Evolutionary conservation across 164 flowering plant species (phyloP).

Genomic region (Litsea cubeba): DNA sequence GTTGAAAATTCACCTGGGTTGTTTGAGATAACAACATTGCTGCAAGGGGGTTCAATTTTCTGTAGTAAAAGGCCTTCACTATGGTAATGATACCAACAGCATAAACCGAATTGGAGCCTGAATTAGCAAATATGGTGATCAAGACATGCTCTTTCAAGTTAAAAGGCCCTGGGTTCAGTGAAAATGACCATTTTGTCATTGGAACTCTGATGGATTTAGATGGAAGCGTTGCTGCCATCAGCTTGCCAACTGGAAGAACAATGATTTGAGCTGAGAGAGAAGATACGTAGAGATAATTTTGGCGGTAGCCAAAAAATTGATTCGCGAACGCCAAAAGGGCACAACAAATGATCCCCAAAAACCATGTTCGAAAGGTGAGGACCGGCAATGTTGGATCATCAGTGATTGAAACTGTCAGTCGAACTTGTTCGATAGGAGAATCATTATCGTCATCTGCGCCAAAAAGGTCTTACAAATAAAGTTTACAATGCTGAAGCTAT

Average conservation of each 20-base stretch:
- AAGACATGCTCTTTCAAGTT: slow-evolving; percentile 19
- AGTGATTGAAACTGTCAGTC: slow-evolving; percentile 9
- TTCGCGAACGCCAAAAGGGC: slow-evolving; percentile 3
- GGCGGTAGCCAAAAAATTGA: slow-evolving; percentile 9
- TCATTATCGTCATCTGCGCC: neutral
- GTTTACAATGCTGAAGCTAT: neutral
- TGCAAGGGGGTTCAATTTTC: slow-evolving; percentile 7
- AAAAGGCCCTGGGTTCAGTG: slow-evolving; percentile 19
- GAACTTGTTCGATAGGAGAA: slow-evolving; percentile 11
- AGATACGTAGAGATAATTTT: neutral
- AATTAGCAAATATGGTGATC: slow-evolving; percentile 14
- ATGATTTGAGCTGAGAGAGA: slow-evolving; percentile 2
- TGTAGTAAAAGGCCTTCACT: slow-evolving; percentile 15
- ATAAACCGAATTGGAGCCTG: slow-evolving; percentile 11
- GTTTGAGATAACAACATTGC: slow-evolving; percentile 9
- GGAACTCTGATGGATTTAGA: slow-evolving; percentile 24
- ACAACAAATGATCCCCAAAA: slow-evolving; percentile 7
- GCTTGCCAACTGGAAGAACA: slow-evolving; percentile 8
- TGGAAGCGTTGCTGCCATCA: slow-evolving; percentile 59
- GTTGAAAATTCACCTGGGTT: slow-evolving; percentile 6
- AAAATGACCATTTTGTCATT: slow-evolving; percentile 32
- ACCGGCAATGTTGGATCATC: slow-evolving; percentile 13
- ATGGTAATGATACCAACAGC: slow-evolving; percentile 12
- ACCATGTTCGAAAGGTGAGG: slow-evolving; percentile 15
- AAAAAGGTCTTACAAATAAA: too few relatives aligned